These are phyloP conservation scores for Plantago lanceolata DNA, from an alignment of 305 asterid genomes.

Conservation along the genomic window DNA sequence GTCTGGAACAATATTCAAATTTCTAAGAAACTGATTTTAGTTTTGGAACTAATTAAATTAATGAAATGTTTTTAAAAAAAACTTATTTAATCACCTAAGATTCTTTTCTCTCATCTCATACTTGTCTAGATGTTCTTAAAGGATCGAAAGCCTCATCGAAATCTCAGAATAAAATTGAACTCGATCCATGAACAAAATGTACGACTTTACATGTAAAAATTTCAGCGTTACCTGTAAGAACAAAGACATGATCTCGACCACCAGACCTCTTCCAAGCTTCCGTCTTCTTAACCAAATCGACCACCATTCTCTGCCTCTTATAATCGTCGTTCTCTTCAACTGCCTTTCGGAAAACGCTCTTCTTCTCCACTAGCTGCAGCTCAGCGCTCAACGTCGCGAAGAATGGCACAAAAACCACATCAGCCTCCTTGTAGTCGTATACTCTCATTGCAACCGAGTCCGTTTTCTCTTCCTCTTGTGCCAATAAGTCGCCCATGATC, in stretches of 20 bases:
- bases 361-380: constrained; percentile 63
- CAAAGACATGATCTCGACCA: constrained; percentile 90
- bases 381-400: constrained; percentile 91
- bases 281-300: constrained; percentile 63
- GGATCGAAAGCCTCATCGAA: not conserved
- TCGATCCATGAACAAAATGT: not conserved
- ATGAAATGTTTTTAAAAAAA: no score
- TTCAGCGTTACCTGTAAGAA: constrained; percentile 63
- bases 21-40: no score
- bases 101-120: not conserved
- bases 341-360: constrained; percentile 78
- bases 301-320: constrained; percentile 65
- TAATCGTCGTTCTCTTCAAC: constrained; percentile 77
- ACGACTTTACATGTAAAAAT: not conserved
- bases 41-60: no score
- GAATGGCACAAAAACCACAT: constrained; percentile 88
- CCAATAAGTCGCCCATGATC: constrained; percentile 77
- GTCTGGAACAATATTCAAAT: no score
- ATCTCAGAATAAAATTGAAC: not conserved
- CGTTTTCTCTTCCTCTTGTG: constrained; percentile 40
- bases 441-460: constrained; percentile 69
- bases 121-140: not conserved
- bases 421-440: constrained; percentile 50
- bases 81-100: no score
- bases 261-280: constrained; percentile 86